Evolutionary conservation across 208 protist genomes (phyloP), one percentile per base, ranked within the genome.

Genomic region (Trypanosoma platydactyli): DNA sequence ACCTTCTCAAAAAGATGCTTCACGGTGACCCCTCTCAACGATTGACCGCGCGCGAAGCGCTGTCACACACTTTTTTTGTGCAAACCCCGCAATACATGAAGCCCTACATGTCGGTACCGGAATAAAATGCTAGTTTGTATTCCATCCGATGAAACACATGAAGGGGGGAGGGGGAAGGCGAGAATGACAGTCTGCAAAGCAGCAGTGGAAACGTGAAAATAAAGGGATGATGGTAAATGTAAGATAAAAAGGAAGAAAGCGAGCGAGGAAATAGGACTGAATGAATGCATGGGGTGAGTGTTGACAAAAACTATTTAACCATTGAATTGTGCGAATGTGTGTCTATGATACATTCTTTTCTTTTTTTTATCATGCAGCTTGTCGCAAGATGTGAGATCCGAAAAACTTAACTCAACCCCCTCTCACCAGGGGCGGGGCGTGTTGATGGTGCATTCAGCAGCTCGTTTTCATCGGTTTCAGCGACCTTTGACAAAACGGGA

Each of bases 41-140:
- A 2, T 57, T 71, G 16, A 92, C 82, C 15, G 85, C 88, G 4
- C 63, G 77, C n/a, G 71, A 83, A 45, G 88, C 81, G 4, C 73
- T 94, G 3, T 41, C 27, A 50, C 84, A 92, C 46, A 71, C 82
- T 16, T 94, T 94, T 67, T 92, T 94, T 77, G 73, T 71, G 13
- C 73, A 74, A 7, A 64, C 59, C 0, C 76, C 77, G n/a, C 40
- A 75, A 25, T 88, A 89, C 65, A 71, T 83, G 65, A 63, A 77
- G 49, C 54, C 67, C n/a, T 86, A 68, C 53, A 13, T 46, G 16
- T 46, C n/a, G 18, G n/a, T 30, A 0, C 1, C 20, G 5, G 29
- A 68, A 48, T 60, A 48, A 24, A 25, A 9, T 9, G 9, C 9
- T 41, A n/a, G 3, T 33, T 18, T 27, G 1, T 50, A 15, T 48